These are phyloP conservation scores for Leishmania mexicana DNA, from an alignment of 208 protist species.

Conservation along the genomic window DNA sequence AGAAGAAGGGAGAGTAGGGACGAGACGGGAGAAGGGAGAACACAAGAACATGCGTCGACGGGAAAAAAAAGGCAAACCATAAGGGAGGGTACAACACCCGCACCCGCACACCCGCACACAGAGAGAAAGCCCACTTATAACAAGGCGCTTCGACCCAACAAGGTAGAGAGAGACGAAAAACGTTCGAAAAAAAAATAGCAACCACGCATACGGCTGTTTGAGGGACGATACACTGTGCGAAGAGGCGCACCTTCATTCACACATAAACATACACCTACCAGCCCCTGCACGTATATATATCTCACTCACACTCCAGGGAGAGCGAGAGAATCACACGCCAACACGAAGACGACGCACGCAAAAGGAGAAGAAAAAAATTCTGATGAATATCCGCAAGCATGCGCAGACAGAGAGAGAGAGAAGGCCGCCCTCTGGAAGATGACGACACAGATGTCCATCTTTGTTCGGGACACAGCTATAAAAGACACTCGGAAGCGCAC, in stretches of 20 bases:
- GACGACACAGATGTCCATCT: neutral
- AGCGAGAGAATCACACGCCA: neutral
- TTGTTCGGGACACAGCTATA: neutral
- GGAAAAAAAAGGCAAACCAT: neutral
- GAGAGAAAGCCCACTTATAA: neutral
- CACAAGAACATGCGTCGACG: neutral
- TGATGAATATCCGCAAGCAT: neutral
- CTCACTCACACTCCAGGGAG: neutral
- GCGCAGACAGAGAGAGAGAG: neutral
- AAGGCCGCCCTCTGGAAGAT: neutral
- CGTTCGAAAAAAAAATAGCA: neutral
- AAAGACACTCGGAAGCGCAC: neutral
- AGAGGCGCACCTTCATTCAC: neutral
- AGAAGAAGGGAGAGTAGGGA: neutral
- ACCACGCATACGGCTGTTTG: neutral
- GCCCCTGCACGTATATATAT: neutral
- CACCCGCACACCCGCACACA: neutral
- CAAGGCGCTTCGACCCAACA: neutral
- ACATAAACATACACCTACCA: neutral
- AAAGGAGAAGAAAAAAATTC: neutral
- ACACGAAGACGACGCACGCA: neutral
- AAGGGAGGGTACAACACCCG: neutral
- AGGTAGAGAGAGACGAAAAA: neutral
- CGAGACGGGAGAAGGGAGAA: neutral
- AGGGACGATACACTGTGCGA: neutral